Evolutionary conservation across 805 yeast genomes (phyloP), one percentile per base, ranked within the genome.

Genomic region (Ogataea populi-albae): DNA sequence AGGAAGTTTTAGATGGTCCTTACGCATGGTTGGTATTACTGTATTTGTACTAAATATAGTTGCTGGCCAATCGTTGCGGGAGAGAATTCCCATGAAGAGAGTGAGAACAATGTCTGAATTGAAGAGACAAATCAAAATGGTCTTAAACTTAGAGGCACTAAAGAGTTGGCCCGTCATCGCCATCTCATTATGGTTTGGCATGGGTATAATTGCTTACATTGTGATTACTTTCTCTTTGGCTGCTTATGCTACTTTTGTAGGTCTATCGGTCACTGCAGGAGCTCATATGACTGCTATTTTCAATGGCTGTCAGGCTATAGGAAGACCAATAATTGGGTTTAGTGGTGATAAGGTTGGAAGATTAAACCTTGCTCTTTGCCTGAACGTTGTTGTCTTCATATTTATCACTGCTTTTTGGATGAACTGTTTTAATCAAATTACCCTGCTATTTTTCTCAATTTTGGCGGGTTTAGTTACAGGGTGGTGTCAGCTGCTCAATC

Each of bases 271-370:
- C 8, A 52, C 57, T 18, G 66, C 73, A 34, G 76, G 73, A 16
- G 64, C 77, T 8, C 57, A 61, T 17, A 47, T 69, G 23, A 66
- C 73, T 3, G 75, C 75, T 1, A 58, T 68, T 8, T 49, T 72
- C 37, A 73, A 71, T 41, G 63, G 67, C 6, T 63, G 68, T 0
- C 79, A 75, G 47, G 57, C 64, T 5, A 41, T 73, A 11, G 79
- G 79, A 5, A 60, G 81, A 47, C 76, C 78, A 2, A 6, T 51
- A 9, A 63, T 73, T 49, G 81, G 79, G 1, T 42, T 61, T 3
- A 21, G 59, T 1, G 69, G 73, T 35, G 78, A 73, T 38, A 57
- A 52, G 26, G 50, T 55, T 31, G 81, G 81, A 1, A 59, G 75
- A 40, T 56, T 69, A 4, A 75, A 75, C 43, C 53, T 66, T 17